Percentiles rank a stretch among this genome's conserved stretches.
phyloP scores from a whole-genome alignment of 2,329 filamentous ascomycete species.

The Fusarium tanahbumbuense region DNA sequence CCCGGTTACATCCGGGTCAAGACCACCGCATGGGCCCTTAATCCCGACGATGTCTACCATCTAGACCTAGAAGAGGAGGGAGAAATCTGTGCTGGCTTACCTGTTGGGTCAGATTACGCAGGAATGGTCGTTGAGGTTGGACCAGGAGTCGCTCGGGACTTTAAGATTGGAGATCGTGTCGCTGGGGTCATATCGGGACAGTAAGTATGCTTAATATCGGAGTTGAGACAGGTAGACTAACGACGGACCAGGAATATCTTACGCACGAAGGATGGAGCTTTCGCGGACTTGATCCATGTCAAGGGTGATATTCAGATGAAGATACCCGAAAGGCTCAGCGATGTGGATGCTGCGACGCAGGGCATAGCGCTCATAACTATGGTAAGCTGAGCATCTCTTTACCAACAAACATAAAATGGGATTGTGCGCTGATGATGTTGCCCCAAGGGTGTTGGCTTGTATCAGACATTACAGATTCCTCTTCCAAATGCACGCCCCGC shows the following conservation, averaged over 20 bases:
- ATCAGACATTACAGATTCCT: conserved; percentile 57
- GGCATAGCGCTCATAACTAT: conserved; percentile 56
- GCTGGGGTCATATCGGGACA: conserved; percentile 23
- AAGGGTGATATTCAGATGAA: conserved; percentile 57
- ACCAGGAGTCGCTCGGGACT: conserved; percentile 48
- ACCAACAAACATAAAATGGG: fast-evolving
- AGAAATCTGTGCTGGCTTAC: conserved; percentile 15
- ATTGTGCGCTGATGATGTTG: background rate
- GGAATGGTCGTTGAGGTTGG: conserved; percentile 61
- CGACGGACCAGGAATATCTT: background rate
- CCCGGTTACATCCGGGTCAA: background rate
- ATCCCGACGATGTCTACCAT: conserved; percentile 8
- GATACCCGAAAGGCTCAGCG: conserved; percentile 53
- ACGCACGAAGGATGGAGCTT: conserved; percentile 50
- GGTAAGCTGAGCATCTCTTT: background rate
- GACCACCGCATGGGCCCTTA: conserved; percentile 1
- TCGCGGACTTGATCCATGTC: conserved; percentile 53
- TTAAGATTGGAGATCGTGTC: conserved; percentile 61
- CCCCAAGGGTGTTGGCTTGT: conserved; percentile 57
- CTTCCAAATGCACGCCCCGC: conserved; percentile 56
- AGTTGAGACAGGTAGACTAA: fast-evolving
- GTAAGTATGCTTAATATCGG: background rate
- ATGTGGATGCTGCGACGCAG: conserved; percentile 60
- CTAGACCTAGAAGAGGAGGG: conserved; percentile 1
- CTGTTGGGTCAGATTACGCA: conserved; percentile 59